Conservation (phyloP, 1,284 basidiomycete species). For the Tilletia setariae region DNA sequence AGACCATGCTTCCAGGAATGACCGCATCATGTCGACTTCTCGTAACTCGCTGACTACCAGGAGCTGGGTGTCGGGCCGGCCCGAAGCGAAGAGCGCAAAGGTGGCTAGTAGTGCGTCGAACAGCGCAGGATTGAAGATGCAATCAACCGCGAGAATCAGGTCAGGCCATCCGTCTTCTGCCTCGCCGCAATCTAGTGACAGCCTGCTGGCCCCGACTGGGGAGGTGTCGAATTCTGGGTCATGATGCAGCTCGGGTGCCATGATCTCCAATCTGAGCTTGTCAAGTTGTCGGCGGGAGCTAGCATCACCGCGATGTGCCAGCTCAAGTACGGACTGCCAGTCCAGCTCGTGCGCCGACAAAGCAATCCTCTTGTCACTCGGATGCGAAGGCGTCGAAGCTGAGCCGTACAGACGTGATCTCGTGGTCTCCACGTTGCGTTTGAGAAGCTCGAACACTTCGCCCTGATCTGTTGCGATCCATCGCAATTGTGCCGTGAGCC, state of each 20-base stretch:
- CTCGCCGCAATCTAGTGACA: not conserved
- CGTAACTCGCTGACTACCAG: not conserved
- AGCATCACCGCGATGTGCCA: not conserved
- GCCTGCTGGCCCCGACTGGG: not conserved
- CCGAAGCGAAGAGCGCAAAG: slow-evolving; percentile 31
- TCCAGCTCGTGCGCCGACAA: slow-evolving; percentile 6
- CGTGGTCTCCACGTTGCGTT: slow-evolving; percentile 27
- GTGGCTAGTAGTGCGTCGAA: slow-evolving; percentile 41
- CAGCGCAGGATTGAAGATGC: slow-evolving; percentile 47
- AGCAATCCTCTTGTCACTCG: slow-evolving; percentile 1
- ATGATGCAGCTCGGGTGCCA: not conserved
- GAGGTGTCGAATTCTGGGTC: not conserved
- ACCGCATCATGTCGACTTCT: slow-evolving; percentile 12
- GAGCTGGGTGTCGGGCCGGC: not conserved
- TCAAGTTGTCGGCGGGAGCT: not conserved
- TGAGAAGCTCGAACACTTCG: slow-evolving; percentile 34
- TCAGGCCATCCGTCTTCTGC: slow-evolving; percentile 19
- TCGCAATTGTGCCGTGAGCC: not conserved
- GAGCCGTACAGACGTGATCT: slow-evolving; percentile 24
- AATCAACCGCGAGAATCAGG: slow-evolving; percentile 41
- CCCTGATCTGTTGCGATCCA: slow-evolving; percentile 48
- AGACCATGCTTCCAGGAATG: slow-evolving; percentile 3
- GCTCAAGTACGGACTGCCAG: not conserved
- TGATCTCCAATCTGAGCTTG: not conserved
- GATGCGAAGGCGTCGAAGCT: slow-evolving; percentile 22